Evolutionary conservation across 805 yeast species (phyloP).

Genomic region (Wickerhamiella domercqiae): DNA sequence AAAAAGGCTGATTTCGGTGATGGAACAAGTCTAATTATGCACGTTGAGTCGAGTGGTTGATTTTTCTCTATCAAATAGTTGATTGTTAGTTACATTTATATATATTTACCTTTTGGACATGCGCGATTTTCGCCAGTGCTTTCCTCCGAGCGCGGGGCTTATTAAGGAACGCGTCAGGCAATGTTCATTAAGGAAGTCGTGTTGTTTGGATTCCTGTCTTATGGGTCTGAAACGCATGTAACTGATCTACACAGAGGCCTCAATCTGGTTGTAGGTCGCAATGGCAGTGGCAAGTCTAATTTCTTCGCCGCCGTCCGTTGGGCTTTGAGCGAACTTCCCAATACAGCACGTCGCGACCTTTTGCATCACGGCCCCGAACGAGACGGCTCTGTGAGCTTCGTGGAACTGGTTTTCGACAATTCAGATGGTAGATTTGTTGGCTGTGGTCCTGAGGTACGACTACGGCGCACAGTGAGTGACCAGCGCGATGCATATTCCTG

Average conservation of each 20-base stretch:
- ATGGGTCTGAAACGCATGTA: conserved; percentile 64
- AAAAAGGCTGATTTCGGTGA: conserved; percentile 26
- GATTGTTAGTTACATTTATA: too few species aligned
- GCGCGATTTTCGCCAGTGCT: too few species aligned
- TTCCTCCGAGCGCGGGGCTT: too few species aligned
- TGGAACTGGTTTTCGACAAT: conserved; percentile 79
- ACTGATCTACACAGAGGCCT: conserved; percentile 64
- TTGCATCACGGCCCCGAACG: conserved; percentile 27
- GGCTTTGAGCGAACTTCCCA: conserved; percentile 65
- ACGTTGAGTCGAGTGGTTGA: not conserved
- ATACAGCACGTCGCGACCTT: conserved; percentile 1
- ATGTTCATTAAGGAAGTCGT: conserved; percentile 29
- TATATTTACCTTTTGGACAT: too few species aligned
- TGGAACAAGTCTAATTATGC: conserved; percentile 1
- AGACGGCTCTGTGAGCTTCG: conserved; percentile 39
- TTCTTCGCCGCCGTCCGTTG: conserved; percentile 90
- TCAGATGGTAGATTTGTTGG: conserved; percentile 59
- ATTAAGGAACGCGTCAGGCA: conserved; percentile 2
- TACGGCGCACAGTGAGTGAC: conserved; percentile 90
- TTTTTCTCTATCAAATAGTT: too few species aligned
- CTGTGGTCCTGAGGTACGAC: conserved; percentile 48
- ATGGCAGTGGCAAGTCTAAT: conserved; percentile 69
- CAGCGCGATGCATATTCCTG: conserved; percentile 37
- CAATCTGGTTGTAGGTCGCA: conserved; percentile 48
- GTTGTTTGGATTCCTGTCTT: conserved; percentile 89